phyloP scores from a whole-genome alignment of 2,329 filamentous ascomycete species.

The Lecanicillium sp. region DNA sequence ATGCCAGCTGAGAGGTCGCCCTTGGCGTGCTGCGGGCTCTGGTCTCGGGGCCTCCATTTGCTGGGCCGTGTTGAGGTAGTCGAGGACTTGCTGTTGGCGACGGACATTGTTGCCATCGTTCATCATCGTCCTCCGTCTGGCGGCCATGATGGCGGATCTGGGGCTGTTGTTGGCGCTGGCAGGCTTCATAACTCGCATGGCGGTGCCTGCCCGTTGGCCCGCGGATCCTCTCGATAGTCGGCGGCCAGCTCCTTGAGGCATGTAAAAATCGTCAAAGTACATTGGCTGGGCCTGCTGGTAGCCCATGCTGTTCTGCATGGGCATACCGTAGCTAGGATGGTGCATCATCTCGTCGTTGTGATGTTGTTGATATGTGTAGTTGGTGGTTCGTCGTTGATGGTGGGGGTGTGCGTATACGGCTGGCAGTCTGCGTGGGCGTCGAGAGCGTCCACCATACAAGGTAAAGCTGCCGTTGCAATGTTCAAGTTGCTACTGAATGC shows the following conservation, averaged over 20 bases:
- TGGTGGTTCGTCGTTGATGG: background rate
- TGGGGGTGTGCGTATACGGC: slow-evolving; percentile 7
- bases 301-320: slow-evolving; percentile 1
- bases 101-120: slow-evolving; percentile 41
- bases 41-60: slow-evolving; percentile 16
- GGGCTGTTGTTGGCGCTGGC: slow-evolving; percentile 65
- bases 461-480: background rate
- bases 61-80: slow-evolving; percentile 30
- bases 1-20: slow-evolving; percentile 71
- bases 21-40: slow-evolving; percentile 25
- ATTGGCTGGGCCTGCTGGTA: slow-evolving; percentile 24
- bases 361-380: slow-evolving; percentile 2
- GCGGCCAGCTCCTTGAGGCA: slow-evolving; percentile 44
- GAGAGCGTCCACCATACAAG: background rate
- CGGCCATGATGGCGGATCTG: slow-evolving; percentile 42
- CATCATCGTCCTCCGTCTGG: slow-evolving; percentile 52
- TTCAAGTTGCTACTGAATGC: background rate
- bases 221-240: slow-evolving; percentile 44
- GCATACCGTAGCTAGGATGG: slow-evolving; percentile 14
- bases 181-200: slow-evolving; percentile 59
- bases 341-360: slow-evolving; percentile 13
- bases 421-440: background rate
- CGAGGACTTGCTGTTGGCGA: slow-evolving; percentile 41
- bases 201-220: slow-evolving; percentile 42
- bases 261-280: slow-evolving; percentile 44